Evolutionary conservation across 768 basidiomycete genomes (phyloP), one percentile per base, ranked within the genome.

Genomic region (Serendipita sp.): DNA sequence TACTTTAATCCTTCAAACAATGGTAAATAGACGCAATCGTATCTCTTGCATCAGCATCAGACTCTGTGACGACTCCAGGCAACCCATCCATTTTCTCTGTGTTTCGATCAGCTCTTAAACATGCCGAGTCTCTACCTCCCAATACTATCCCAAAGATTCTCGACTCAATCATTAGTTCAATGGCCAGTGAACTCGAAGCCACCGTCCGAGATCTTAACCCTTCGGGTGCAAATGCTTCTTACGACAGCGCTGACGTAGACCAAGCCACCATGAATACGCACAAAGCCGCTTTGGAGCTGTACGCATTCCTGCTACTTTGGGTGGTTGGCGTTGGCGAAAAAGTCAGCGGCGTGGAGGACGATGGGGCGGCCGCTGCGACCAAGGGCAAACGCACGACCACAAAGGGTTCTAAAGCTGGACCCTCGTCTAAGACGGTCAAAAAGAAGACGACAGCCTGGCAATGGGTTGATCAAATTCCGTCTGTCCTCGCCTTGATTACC

Each of bases 301-400:
- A 91, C 73, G 88, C 87, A 4, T 97, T 98, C 72, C 76, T 97
- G 30, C 74, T 96, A n/a, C 80, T 85, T 66, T 97, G 93, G 93
- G 94, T 94, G 71, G 88, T 90, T 15, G 75, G 77, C 10, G 85
- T 85, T 0, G 87, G 85, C 1, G 92, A 95, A 74, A 88, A 86
- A 68, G 82, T 86, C 66, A 87, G 86, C 48, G 76, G 76, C 3
- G 71, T 78, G 11, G 80, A 77, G 47, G 77, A 76, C 3, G 80
- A 80, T 11, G 77, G 79, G 47, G 66, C 68, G 1, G 78, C 76
- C 18, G 78, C 79, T 11, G 73, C 77, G 2, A 65, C 63, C 2
- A 74, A 71, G 36, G 30, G 48, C 16, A 35, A 23, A 15, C 44
- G 23, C 4, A n/a, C 32, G 23, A 45, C 28, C 38, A 65, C 85